phyloP scores from a whole-genome alignment of 768 basidiomycete genomes.

The Boletus rubroflammeus region DNA sequence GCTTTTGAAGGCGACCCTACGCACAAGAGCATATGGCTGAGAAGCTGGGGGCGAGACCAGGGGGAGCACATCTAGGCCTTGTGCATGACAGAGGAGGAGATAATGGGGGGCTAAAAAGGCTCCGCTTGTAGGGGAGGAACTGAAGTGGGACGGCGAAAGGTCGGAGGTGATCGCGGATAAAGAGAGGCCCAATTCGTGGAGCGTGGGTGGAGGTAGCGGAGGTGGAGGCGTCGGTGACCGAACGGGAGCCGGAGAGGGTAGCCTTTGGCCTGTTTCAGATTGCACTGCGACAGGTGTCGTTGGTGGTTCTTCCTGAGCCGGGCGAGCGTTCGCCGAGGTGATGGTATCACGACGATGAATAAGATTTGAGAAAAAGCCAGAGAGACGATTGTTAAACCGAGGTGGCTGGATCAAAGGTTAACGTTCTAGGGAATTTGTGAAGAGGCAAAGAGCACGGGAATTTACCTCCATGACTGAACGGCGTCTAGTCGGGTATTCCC shows the following conservation, averaged over 20 bases:
- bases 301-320: slow-evolving; percentile 35
- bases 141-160: slow-evolving; percentile 74
- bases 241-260: slow-evolving; percentile 50
- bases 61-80: slow-evolving; percentile 84
- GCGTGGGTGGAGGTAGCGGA: slow-evolving; percentile 61
- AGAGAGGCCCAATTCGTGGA: slow-evolving; percentile 72
- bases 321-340: slow-evolving; percentile 24
- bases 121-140: slow-evolving; percentile 70
- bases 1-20: slow-evolving; percentile 77
- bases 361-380: slow-evolving; percentile 80
- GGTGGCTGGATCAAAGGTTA: slow-evolving; percentile 33
- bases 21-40: slow-evolving; percentile 78
- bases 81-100: slow-evolving; percentile 78
- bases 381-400: slow-evolving; percentile 69
- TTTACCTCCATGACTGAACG: slow-evolving; percentile 59
- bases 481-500: slow-evolving; percentile 42
- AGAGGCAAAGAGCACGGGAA: slow-evolving; percentile 3
- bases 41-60: slow-evolving; percentile 67
- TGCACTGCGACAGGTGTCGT: slow-evolving; percentile 24
- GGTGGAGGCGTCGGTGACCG: slow-evolving; percentile 73
- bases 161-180: slow-evolving; percentile 63
- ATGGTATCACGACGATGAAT: slow-evolving; percentile 66
- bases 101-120: slow-evolving; percentile 80
- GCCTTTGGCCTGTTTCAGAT: slow-evolving; percentile 43
- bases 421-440: slow-evolving; percentile 2